Evolutionary conservation across 345 rosid species (phyloP).

Genomic region (Litchi chinensis): DNA sequence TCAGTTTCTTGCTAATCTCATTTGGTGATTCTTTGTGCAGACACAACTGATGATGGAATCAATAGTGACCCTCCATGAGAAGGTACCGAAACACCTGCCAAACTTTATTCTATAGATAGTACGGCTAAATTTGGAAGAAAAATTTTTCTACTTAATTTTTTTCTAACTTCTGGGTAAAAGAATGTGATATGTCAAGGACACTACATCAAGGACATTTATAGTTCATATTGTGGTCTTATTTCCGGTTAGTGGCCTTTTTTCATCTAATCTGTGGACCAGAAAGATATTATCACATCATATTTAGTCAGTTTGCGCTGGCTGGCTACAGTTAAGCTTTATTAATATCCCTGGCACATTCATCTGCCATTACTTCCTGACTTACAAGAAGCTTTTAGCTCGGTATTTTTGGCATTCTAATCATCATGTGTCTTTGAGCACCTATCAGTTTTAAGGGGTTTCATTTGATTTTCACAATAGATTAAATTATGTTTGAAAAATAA

Average conservation of each 20-base stretch:
- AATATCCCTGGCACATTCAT: not conserved
- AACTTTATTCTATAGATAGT: not conserved
- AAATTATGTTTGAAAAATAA: not conserved
- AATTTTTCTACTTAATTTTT: not conserved
- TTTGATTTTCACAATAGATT: not conserved
- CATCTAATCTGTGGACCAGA: not conserved
- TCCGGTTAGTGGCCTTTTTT: not conserved
- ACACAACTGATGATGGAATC: constrained; percentile 35
- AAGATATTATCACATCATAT: not conserved
- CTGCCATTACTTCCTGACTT: constrained; percentile 2
- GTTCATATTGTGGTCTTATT: not conserved
- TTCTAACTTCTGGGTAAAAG: not conserved
- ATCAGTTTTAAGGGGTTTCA: not conserved
- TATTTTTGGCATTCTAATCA: not conserved
- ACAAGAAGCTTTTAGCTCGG: too few relatives aligned
- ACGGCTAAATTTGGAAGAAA: not conserved
- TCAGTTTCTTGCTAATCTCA: not conserved
- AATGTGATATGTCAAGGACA: not conserved
- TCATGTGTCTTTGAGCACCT: not conserved
- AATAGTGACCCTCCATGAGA: constrained; percentile 35
- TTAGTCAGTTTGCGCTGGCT: not conserved
- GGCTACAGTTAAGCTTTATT: not conserved
- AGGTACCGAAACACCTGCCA: constrained; percentile 33
- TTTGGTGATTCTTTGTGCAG: constrained; percentile 29
- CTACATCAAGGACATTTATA: not conserved